Percentiles rank a stretch among this genome's conserved stretches.
These are phyloP conservation scores for Chlorella sp. DNA, from an alignment of 139 green algal genomes.

Conservation along the genomic window DNA sequence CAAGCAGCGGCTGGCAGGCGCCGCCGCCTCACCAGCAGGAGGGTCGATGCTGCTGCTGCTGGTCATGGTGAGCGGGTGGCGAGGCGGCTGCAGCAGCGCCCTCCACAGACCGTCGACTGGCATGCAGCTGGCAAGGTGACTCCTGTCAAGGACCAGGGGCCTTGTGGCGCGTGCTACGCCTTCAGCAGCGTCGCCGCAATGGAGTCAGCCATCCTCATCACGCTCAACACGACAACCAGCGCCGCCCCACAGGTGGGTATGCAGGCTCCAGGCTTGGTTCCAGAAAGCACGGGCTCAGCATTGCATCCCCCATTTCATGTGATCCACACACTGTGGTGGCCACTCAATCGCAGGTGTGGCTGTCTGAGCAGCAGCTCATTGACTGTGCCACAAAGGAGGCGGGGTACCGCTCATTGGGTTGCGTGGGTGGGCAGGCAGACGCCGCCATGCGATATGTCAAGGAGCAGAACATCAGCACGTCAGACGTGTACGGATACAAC, in stretches of 20 bases:
- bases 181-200: not conserved
- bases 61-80: too few relatives aligned
- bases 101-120: not conserved
- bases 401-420: not conserved
- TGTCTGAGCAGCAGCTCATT: not conserved
- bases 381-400: not conserved
- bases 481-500: not conserved
- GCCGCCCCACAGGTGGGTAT: not conserved
- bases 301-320: not conserved
- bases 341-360: not conserved
- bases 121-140: not conserved
- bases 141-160: not conserved
- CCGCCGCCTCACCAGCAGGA: too few relatives aligned
- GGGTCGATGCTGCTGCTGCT: too few relatives aligned
- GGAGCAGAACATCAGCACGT: not conserved
- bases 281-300: not conserved
- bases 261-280: not conserved
- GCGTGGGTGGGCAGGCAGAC: not conserved
- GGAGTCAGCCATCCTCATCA: not conserved
- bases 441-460: not conserved
- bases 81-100: too few relatives aligned
- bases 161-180: not conserved
- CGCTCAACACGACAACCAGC: too few relatives aligned
- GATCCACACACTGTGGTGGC: too few relatives aligned
- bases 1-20: too few relatives aligned